Conservation (phyloP, 345 rosid genomes). For the Mallotus nudiflorus region DNA sequence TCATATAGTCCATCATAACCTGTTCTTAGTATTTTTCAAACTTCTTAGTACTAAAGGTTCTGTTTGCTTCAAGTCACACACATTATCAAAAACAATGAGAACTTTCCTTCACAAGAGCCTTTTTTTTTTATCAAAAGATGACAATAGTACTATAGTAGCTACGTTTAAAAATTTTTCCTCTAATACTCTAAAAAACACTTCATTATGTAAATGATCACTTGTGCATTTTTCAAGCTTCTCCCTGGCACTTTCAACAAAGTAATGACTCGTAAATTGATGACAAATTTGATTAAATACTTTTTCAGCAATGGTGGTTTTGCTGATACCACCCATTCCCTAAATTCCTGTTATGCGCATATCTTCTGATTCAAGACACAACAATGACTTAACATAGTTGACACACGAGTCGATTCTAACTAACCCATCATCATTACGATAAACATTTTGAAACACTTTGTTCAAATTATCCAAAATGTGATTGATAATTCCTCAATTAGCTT, state of each 20-base stretch:
- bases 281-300: background rate
- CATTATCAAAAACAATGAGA: constrained; percentile 14
- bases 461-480: background rate
- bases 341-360: no score
- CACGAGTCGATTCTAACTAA: background rate
- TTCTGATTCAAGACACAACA: no score
- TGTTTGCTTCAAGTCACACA: background rate
- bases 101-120: no score
- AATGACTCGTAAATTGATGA: background rate
- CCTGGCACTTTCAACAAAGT: background rate
- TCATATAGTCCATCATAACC: background rate
- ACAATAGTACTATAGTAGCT: background rate
- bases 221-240: no score
- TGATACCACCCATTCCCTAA: no score
- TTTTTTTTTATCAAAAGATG: background rate
- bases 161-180: background rate
- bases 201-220: background rate
- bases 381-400: background rate
- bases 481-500: background rate
- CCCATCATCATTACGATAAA: background rate
- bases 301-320: no score
- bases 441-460: background rate
- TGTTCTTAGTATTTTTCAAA: background rate
- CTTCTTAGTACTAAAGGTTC: background rate
- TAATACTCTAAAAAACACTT: background rate